phyloP scores from a whole-genome alignment of 345 rosid species.

The Stellera chamaejasme region DNA sequence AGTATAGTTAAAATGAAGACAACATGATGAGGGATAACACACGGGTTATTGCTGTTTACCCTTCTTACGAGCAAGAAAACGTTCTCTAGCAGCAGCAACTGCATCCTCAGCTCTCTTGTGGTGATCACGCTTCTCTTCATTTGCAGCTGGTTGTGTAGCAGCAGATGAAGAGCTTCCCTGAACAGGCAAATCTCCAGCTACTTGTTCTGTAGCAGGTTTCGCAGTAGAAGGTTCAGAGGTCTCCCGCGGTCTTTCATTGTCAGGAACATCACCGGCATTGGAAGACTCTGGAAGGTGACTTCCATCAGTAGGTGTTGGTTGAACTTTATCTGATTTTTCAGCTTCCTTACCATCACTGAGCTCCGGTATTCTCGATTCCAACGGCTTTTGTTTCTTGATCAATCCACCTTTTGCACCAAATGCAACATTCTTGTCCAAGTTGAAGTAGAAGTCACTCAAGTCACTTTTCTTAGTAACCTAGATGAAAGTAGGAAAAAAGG shows the following conservation, averaged over 20 bases:
- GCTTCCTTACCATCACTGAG: conserved; percentile 20
- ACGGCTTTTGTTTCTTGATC: conserved; percentile 34
- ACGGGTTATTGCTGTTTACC: conserved; percentile 30
- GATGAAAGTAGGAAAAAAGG: conserved; percentile 12
- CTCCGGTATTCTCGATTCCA: conserved; percentile 34
- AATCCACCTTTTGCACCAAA: conserved; percentile 45
- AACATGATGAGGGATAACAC: too few species aligned
- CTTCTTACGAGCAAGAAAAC: conserved; percentile 70
- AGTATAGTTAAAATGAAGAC: too few species aligned
- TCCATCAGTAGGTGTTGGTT: conserved; percentile 13
- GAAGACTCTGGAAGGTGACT: conserved; percentile 16
- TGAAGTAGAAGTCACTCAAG: conserved; percentile 79
- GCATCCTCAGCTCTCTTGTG: conserved; percentile 64
- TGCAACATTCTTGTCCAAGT: conserved; percentile 73
- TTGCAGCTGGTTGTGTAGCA: conserved; percentile 22
- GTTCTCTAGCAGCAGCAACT: conserved; percentile 70
- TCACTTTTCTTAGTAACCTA: conserved; percentile 90
- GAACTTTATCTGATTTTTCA: conserved; percentile 16
- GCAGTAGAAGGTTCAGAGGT: conserved; percentile 27
- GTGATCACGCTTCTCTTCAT: conserved; percentile 36
- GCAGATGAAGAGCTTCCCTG: conserved; percentile 23
- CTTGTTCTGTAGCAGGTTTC: conserved; percentile 15
- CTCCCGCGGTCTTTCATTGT: conserved; percentile 17
- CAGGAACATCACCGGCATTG: conserved; percentile 16
- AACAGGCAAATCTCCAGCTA: conserved; percentile 16